Conservation (phyloP, 2,329 filamentous ascomycete genomes). For the Fusarium brachygibbosum region DNA sequence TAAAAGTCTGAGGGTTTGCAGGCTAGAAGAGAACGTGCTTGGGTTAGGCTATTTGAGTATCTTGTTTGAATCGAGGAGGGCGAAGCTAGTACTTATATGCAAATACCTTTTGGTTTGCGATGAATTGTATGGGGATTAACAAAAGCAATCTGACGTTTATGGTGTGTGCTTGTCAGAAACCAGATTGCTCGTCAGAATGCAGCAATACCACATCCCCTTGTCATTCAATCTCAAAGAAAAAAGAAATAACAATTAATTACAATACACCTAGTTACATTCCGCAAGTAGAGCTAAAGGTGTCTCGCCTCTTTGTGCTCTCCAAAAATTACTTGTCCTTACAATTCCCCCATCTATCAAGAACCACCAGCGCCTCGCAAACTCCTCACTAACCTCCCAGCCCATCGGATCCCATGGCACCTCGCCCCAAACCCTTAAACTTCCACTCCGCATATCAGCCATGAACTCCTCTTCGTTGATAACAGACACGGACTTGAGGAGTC, state of each 20-base stretch:
- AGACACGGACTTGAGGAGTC: constrained; percentile 16
- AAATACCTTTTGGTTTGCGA: too few relatives aligned
- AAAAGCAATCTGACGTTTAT: too few relatives aligned
- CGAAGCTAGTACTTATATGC: neutral
- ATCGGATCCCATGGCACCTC: constrained; percentile 48
- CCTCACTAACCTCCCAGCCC: constrained; percentile 60
- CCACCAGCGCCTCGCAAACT: constrained; percentile 49
- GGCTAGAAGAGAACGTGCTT: rapidly evolving
- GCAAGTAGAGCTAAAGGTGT: rapidly evolving
- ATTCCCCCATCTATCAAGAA: constrained; percentile 34
- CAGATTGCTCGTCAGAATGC: too few relatives aligned
- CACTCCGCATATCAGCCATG: neutral
- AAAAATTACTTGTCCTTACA: constrained; percentile 31
- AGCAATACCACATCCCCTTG: too few relatives aligned
- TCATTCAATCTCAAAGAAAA: neutral
- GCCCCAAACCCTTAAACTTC: constrained; percentile 19
- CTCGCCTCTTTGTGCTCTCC: constrained; percentile 22
- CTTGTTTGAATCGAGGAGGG: rapidly evolving
- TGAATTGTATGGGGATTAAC: too few relatives aligned
- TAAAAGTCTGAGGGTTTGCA: rapidly evolving
- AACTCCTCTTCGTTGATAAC: constrained; percentile 24
- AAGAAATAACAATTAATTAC: too few relatives aligned
- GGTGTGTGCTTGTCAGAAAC: too few relatives aligned
- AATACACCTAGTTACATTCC: neutral
- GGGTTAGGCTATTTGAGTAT: rapidly evolving